Evolutionary conservation across 257 asterid species (phyloP).

Genomic region (Paraleonurus japonicus): DNA sequence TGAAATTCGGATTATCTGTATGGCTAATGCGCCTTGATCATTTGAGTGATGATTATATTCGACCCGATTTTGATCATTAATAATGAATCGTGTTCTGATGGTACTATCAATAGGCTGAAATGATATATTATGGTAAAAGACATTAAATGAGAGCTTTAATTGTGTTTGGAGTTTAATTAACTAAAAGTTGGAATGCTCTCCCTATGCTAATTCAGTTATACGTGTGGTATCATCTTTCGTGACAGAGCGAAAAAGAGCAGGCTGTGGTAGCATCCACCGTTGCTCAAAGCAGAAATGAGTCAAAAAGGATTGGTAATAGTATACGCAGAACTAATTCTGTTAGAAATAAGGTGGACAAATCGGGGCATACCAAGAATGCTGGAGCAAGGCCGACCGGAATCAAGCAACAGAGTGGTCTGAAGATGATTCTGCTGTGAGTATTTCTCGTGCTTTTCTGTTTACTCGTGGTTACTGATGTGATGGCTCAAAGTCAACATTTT

Average conservation of each 20-base stretch:
- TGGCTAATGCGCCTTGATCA: background rate
- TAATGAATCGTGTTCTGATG: background rate
- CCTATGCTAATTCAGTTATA: background rate
- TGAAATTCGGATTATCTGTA: background rate
- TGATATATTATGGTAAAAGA: background rate
- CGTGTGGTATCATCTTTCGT: conserved; percentile 20
- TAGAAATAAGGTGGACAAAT: conserved; percentile 35
- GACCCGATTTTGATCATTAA: background rate
- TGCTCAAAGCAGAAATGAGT: conserved; percentile 33
- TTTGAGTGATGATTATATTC: background rate
- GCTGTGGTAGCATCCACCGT: conserved; percentile 19
- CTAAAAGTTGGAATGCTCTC: background rate
- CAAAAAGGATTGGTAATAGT: conserved; percentile 32
- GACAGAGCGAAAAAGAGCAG: conserved; percentile 51
- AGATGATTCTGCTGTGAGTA: conserved; percentile 84
- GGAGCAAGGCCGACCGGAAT: conserved; percentile 27
- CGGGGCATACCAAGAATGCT: conserved; percentile 33
- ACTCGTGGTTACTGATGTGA: conserved; percentile 3
- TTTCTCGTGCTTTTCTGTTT: conserved; percentile 15
- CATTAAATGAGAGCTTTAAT: conserved; percentile 1
- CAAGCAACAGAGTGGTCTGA: conserved; percentile 61
- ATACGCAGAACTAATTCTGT: conserved; percentile 30
- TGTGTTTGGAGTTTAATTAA: conserved; percentile 6
- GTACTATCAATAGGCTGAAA: background rate
- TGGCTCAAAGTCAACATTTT: conserved; percentile 7